These are phyloP conservation scores for Fusarium globosum DNA, from an alignment of 2,329 filamentous ascomycete genomes.

Conservation along the genomic window DNA sequence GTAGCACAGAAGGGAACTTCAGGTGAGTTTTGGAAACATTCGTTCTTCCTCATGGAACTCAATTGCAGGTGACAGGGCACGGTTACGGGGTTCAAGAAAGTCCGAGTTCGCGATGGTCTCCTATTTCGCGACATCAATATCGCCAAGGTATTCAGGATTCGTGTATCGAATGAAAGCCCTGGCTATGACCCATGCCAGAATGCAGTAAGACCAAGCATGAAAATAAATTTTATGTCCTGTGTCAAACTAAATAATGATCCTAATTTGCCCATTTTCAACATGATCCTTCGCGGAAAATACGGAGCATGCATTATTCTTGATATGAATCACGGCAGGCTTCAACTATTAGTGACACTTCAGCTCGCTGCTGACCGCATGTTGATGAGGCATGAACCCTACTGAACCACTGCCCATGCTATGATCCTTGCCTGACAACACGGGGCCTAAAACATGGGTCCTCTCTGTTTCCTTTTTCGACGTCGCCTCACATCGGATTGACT, in stretches of 20 bases:
- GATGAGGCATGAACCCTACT: slow-evolving; percentile 26
- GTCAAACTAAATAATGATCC: neutral
- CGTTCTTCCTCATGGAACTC: neutral
- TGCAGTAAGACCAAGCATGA: neutral
- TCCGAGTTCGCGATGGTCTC: neutral
- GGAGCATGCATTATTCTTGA: neutral
- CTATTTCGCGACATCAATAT: neutral
- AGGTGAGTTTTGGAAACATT: neutral
- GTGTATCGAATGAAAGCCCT: neutral
- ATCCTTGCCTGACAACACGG: slow-evolving; percentile 21
- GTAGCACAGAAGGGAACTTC: neutral
- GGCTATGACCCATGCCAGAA: neutral
- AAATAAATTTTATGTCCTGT: neutral
- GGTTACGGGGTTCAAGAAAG: neutral
- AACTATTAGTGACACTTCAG: slow-evolving; percentile 11
- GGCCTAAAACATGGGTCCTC: slow-evolving; percentile 15
- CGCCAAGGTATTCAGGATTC: neutral
- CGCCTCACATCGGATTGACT: slow-evolving; percentile 10
- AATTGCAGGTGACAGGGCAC: neutral
- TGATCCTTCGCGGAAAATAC: neutral
- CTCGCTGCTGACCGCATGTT: slow-evolving; percentile 35
- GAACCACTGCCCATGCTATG: slow-evolving; percentile 9
- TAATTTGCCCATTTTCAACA: neutral
- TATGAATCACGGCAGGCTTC: slow-evolving; percentile 6
- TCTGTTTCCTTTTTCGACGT: slow-evolving; percentile 4